Base-by-base conservation (phyloP, 371 early-diverging fungal species). In the Mucor sp. region DNA sequence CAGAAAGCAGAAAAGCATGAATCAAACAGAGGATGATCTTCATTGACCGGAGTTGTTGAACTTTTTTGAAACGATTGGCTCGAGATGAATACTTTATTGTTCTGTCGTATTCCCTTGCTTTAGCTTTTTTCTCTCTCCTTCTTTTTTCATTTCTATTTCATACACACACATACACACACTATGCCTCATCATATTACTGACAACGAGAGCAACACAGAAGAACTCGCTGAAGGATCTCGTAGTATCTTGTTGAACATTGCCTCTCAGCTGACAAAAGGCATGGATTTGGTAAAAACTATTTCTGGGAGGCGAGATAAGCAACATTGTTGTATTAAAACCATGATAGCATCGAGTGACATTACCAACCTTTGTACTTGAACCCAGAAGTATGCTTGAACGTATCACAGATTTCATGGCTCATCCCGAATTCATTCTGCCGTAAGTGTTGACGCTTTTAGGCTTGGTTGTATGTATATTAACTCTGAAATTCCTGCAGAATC, bases 361-460 rank as follows among this genome's bases (percentile, higher is more conserved):
- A 23, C 99, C 99, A 6, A 97, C 97, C 8, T 98, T 98, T 87
- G 95, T 98, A 1, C 87, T 98, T 14, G 99, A 98, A 70, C 93
- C 98, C 5, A 86, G 99, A 21, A 93, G 94, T 74, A 95, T 98
- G 90, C 87, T 95, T 32, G 99, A 98, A 72, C 85, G 95, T 23
- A 92, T 98, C 35, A 95, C 98, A 15, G 99, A 98, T 81, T 97
- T 96, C 78, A 91, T 98, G 91, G 88, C 91, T 53, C 97, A 98
- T 74, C 96, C 97, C 1, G 94, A 96, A 57, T 72, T 95, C 60
- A 79, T 98, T 32, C 74, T 94, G 70, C 80, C 80, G 97, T 95
- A 89, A 75, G 84, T 69, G 1, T 53, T 41, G 14, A 32, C 9
- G 19, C 19, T 6, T 6, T 19, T 33, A n/a, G n/a, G n/a, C n/a